A percentile compares a stretch with the other conserved stretches of the same genome.
Evolutionary conservation across 106 monocot genomes (phyloP).

Genomic region (Chionographis japonica): DNA sequence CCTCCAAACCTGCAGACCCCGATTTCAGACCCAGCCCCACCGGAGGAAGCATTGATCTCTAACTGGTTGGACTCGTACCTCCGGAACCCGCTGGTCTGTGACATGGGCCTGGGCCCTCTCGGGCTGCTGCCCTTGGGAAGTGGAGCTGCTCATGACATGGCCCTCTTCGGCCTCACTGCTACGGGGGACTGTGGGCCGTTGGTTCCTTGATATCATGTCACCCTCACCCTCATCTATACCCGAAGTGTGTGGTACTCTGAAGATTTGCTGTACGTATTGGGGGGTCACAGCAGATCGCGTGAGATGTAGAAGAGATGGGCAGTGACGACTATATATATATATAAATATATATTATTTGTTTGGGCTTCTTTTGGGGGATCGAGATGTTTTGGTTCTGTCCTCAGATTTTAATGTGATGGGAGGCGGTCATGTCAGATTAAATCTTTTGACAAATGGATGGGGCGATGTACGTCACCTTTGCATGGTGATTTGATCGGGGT

Average conservation of each 20-base stretch:
- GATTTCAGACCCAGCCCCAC: neutral
- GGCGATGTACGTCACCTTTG: constrained; percentile 9
- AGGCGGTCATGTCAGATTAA: neutral
- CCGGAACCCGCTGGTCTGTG: constrained; percentile 33
- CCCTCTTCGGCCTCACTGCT: constrained; percentile 8
- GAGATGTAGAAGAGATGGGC: neutral
- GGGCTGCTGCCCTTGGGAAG: neutral
- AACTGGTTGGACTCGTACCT: constrained; percentile 36
- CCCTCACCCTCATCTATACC: no score
- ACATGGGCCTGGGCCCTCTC: constrained; percentile 19
- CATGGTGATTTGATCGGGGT: constrained; percentile 19
- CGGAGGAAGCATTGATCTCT: constrained; percentile 7
- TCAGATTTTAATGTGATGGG: neutral
- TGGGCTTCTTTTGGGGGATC: neutral
- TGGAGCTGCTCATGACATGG: constrained; percentile 14
- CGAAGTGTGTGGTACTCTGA: neutral
- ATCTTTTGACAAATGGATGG: neutral
- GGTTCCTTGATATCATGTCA: constrained; percentile 8
- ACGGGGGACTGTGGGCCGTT: constrained; percentile 17
- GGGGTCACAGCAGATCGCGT: neutral
- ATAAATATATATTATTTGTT: no score
- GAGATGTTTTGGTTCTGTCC: constrained; percentile 5
- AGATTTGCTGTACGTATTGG: constrained; percentile 4
- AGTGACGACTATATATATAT: no score
- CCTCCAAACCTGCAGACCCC: constrained; percentile 4